A percentile compares a stretch with the other conserved stretches of the same genome.
These are phyloP conservation scores for Phoma sp. DNA, from an alignment of 2,329 filamentous ascomycete genomes.

Conservation along the genomic window DNA sequence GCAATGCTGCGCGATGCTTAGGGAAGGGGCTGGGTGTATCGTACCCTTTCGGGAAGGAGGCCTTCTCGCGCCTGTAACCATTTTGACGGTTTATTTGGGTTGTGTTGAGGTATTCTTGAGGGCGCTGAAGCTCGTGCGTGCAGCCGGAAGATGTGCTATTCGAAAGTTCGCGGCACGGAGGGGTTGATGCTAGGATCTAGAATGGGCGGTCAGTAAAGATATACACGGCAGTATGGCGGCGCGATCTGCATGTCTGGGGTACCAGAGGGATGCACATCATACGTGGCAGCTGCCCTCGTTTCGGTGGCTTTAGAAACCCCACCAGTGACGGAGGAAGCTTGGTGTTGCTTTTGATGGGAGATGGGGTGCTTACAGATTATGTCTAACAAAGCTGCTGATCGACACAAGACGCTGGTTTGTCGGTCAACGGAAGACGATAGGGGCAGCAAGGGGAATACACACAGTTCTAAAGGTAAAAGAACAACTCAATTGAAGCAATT, in stretches of 20 bases:
- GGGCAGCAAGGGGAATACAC: neutral
- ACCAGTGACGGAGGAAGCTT: neutral
- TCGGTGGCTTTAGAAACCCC: neutral
- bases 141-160: neutral
- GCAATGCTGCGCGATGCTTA: conserved; percentile 1
- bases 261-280: neutral
- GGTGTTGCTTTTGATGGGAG: conserved; percentile 3
- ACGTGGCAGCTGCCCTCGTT: neutral
- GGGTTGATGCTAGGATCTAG: neutral
- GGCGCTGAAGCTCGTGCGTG: conserved; percentile 1
- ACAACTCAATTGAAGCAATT: conserved; percentile 6
- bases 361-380: conserved; percentile 13
- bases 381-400: neutral
- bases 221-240: neutral
- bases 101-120: neutral
- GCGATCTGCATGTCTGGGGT: neutral
- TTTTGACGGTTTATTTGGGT: conserved; percentile 48
- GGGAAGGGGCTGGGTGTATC: conserved; percentile 41
- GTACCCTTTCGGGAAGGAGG: conserved; percentile 76
- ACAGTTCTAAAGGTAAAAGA: neutral
- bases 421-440: neutral
- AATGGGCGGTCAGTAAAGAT: conserved; percentile 3
- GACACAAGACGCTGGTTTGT: neutral
- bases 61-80: conserved; percentile 71
- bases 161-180: neutral